These are phyloP conservation scores for Aspergillus sparsus DNA, from an alignment of 495 filamentous ascomycete genomes.

Conservation along the genomic window DNA sequence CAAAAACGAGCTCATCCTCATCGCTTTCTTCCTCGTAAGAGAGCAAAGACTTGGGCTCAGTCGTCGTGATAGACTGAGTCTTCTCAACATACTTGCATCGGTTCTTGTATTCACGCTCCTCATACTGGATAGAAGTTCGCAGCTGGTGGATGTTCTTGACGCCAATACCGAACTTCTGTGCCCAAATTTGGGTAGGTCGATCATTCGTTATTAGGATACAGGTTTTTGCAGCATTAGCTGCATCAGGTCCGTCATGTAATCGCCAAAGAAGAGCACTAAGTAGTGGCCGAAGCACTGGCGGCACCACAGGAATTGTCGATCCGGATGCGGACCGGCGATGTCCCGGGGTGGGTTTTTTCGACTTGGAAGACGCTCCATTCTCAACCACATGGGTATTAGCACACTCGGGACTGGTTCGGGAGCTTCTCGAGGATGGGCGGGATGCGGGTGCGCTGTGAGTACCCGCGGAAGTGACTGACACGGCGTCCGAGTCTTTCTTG, in stretches of 20 bases:
- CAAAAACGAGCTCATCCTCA: slow-evolving; percentile 61
- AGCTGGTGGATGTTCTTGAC: slow-evolving; percentile 62
- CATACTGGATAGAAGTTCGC: slow-evolving; percentile 57
- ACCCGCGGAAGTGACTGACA: slow-evolving; percentile 52
- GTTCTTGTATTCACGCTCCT: slow-evolving; percentile 61
- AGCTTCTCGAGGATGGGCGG: slow-evolving; percentile 53
- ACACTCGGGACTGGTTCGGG: slow-evolving; percentile 52
- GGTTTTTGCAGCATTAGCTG: slow-evolving; percentile 40
- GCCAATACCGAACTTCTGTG: slow-evolving; percentile 60
- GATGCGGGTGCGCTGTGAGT: slow-evolving; percentile 46
- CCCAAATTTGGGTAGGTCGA: slow-evolving; percentile 53
- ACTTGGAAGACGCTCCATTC: slow-evolving; percentile 29
- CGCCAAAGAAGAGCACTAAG: slow-evolving; percentile 65
- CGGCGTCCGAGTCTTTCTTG: slow-evolving; percentile 48
- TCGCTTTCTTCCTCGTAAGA: slow-evolving; percentile 55
- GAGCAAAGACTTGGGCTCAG: slow-evolving; percentile 44
- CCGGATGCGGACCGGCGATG: slow-evolving; percentile 44
- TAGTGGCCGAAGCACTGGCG: slow-evolving; percentile 53
- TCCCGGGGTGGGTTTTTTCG: slow-evolving; percentile 23
- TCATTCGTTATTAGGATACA: slow-evolving; percentile 64
- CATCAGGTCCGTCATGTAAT: slow-evolving; percentile 51
- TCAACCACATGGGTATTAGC: slow-evolving; percentile 33
- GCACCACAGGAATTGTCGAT: slow-evolving; percentile 41
- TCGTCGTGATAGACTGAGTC: slow-evolving; percentile 30
- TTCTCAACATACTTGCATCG: slow-evolving; percentile 53